Percentiles rank a stretch among this genome's conserved stretches.
Conservation (phyloP, 2,329 filamentous ascomycete species). For the Cryphonectria parasitica region DNA sequence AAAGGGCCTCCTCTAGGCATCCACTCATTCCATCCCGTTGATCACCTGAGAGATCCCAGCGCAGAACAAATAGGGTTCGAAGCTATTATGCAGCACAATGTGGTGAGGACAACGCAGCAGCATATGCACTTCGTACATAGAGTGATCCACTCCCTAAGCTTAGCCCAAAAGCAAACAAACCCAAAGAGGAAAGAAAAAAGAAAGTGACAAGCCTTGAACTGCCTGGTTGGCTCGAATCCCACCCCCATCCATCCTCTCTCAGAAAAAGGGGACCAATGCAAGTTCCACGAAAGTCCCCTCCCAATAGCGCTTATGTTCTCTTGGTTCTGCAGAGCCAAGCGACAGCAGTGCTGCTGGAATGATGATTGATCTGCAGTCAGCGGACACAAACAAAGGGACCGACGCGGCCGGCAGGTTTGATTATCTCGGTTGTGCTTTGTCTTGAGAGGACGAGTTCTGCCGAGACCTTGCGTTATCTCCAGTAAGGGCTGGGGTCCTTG, state of each 20-base stretch:
- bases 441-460: no score
- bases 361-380: not conserved
- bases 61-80: not conserved
- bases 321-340: not conserved
- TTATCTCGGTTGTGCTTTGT: not conserved
- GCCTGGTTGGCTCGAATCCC: no score
- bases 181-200: no score
- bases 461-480: not conserved
- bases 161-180: no score
- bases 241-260: no score
- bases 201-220: no score
- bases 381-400: not conserved
- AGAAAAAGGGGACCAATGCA: no score
- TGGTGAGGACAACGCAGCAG: not conserved
- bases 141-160: not conserved
- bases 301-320: not conserved
- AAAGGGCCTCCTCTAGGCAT: not conserved
- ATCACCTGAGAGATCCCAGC: no score
- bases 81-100: not conserved
- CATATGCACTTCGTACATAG: not conserved
- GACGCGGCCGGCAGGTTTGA: no score
- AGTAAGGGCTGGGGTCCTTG: not conserved
- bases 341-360: no score
- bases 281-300: not conserved
- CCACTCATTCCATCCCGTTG: not conserved